A percentile compares a stretch with the other conserved stretches of the same genome.
Evolutionary conservation across 2,329 filamentous ascomycete genomes (phyloP).

Genomic region (Trichophyton verrucosum): DNA sequence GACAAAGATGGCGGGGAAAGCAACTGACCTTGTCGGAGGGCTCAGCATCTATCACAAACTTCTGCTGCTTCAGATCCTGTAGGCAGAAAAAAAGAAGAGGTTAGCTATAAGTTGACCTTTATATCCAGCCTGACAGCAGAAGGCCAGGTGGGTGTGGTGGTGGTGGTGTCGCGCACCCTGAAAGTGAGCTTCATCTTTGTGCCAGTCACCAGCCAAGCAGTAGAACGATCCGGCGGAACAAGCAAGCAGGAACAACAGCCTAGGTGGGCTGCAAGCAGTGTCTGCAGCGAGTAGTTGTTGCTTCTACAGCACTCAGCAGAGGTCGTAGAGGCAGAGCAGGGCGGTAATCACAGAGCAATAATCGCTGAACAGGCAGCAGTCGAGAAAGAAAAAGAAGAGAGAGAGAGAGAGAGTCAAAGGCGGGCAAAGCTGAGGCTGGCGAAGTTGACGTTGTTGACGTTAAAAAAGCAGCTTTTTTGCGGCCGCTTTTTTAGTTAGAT

Average conservation of each 20-base stretch:
- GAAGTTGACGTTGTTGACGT: not conserved
- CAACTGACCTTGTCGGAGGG: slow-evolving; percentile 71
- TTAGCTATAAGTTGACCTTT: not conserved
- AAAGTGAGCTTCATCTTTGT: slow-evolving; percentile 16
- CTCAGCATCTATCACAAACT: slow-evolving; percentile 93
- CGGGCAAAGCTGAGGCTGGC: not conserved
- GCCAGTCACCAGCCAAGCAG: not conserved
- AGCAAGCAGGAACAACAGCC: not conserved
- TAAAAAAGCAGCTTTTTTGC: not conserved
- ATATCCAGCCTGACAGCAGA: not conserved
- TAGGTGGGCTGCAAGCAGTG: not conserved
- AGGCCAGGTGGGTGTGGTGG: not conserved
- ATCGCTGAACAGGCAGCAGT: too few species aligned
- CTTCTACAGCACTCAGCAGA: not conserved
- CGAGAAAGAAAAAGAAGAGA: too few species aligned
- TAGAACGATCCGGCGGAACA: not conserved
- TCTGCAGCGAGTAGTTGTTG: not conserved
- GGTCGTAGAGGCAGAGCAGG: too few species aligned
- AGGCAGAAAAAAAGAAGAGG: slow-evolving; percentile 12
- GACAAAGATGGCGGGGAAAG: not conserved
- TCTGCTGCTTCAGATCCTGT: slow-evolving; percentile 96
- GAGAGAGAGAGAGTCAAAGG: too few species aligned
- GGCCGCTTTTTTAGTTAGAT: not conserved
- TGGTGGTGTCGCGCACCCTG: slow-evolving; percentile 10
- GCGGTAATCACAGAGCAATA: too few species aligned